Evolutionary conservation across 768 basidiomycete species (phyloP).

Genomic region (Suillus brevipes): DNA sequence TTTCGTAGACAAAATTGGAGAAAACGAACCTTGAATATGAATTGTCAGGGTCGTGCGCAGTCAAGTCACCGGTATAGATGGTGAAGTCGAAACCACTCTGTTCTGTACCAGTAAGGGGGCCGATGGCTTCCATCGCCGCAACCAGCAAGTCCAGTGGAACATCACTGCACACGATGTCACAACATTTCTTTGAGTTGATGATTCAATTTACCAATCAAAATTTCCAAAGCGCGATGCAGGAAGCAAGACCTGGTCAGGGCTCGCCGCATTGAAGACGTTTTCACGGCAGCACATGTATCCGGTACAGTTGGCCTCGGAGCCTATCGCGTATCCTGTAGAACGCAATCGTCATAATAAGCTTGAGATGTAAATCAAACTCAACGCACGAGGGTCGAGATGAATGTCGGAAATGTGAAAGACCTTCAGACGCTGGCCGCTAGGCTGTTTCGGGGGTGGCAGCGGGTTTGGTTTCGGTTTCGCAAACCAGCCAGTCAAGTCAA

Average conservation of each 20-base stretch:
- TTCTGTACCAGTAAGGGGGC: slow-evolving; percentile 59
- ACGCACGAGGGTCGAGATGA: slow-evolving; percentile 52
- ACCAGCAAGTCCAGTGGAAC: slow-evolving; percentile 56
- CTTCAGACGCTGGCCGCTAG: slow-evolving; percentile 47
- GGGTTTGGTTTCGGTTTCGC: slow-evolving; percentile 51
- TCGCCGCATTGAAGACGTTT: slow-evolving; percentile 46
- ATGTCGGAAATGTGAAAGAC: slow-evolving; percentile 51
- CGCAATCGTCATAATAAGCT: background rate
- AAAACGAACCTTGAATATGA: slow-evolving; percentile 54
- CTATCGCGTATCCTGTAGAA: slow-evolving; percentile 59
- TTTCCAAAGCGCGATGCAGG: slow-evolving; percentile 68
- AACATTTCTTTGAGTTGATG: background rate
- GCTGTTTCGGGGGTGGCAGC: slow-evolving; percentile 40
- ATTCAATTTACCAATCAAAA: slow-evolving; percentile 45
- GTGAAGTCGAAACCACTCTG: slow-evolving; percentile 62
- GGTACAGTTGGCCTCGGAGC: slow-evolving; percentile 69
- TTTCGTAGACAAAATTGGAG: background rate
- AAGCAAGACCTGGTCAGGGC: slow-evolving; percentile 46
- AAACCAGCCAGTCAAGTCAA: slow-evolving; percentile 51
- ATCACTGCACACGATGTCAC: slow-evolving; percentile 41
- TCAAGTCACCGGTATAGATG: slow-evolving; percentile 73
- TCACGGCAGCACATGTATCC: slow-evolving; percentile 62
- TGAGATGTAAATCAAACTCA: background rate
- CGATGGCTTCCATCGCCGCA: slow-evolving; percentile 64
- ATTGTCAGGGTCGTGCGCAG: slow-evolving; percentile 69